Evolutionary conservation across 129 eudicot species (phyloP).

Genomic region (Deinandra increscens): DNA sequence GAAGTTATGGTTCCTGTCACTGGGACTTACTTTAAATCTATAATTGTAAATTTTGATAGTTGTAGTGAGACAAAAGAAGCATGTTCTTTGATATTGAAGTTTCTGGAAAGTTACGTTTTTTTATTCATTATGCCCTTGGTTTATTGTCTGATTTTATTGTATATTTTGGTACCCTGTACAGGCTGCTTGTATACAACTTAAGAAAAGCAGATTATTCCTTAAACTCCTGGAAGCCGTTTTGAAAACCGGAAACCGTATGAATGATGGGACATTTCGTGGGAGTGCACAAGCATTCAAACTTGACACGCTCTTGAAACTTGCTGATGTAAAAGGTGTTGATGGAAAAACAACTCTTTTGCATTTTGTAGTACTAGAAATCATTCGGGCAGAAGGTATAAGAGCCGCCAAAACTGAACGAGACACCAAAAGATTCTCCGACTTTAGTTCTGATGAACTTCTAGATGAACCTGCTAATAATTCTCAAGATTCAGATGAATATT

Average conservation of each 20-base stretch:
- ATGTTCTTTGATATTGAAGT: background rate
- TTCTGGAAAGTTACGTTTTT: background rate
- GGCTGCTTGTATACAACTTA: slow-evolving; percentile 85
- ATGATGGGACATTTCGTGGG: slow-evolving; percentile 91
- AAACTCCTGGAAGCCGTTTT: slow-evolving; percentile 96
- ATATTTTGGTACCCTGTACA: slow-evolving; percentile 26
- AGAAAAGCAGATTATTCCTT: slow-evolving; percentile 72
- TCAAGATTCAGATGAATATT: slow-evolving; percentile 66
- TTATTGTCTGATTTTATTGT: background rate
- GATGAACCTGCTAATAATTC: slow-evolving; percentile 39
- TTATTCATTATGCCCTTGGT: background rate
- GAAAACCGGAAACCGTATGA: slow-evolving; percentile 98
- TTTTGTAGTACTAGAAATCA: slow-evolving; percentile 91
- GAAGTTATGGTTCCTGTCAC: no score
- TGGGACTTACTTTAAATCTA: background rate
- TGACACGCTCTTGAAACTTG: slow-evolving; percentile 80
- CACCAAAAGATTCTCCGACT: slow-evolving; percentile 44
- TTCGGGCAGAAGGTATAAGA: slow-evolving; percentile 83
- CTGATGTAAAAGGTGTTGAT: slow-evolving; percentile 89
- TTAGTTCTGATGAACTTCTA: slow-evolving; percentile 52
- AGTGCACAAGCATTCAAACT: slow-evolving; percentile 98
- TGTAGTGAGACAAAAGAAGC: background rate
- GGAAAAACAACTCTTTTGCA: slow-evolving; percentile 94
- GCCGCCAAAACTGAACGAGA: slow-evolving; percentile 58
- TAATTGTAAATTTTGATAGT: background rate